Conservation (phyloP, 2,329 filamentous ascomycete genomes). For the Sclerotinia minor region DNA sequence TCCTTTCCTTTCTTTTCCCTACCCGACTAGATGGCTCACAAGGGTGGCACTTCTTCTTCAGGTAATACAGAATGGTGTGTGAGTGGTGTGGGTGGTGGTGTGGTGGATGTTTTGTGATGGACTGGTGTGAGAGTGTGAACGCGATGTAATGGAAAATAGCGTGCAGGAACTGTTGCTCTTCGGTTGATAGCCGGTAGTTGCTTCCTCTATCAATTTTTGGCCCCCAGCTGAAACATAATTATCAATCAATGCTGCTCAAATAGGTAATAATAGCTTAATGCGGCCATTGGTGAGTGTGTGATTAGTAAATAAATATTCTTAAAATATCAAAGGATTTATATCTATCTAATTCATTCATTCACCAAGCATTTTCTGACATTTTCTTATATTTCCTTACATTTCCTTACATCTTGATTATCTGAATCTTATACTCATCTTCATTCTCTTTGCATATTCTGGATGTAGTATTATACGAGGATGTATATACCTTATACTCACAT, state of each 20-base stretch:
- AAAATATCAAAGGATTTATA: neutral
- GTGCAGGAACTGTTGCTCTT: constrained; percentile 11
- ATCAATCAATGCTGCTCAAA: neutral
- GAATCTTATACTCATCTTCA: neutral
- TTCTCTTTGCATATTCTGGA: neutral
- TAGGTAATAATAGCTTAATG: neutral
- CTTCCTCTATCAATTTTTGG: constrained; percentile 7
- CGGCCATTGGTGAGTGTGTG: neutral
- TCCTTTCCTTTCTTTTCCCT: neutral
- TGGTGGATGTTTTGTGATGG: constrained; percentile 11
- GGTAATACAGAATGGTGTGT: constrained; percentile 20
- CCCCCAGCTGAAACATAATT: neutral
- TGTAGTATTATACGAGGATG: neutral
- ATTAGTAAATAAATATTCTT: neutral
- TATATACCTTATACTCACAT: neutral
- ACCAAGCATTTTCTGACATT: neutral
- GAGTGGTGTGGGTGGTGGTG: neutral
- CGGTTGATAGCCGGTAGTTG: constrained; percentile 12
- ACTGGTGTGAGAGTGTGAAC: constrained; percentile 8
- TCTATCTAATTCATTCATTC: neutral
- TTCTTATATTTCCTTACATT: neutral
- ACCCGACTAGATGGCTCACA: constrained; percentile 25
- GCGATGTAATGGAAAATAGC: constrained; percentile 15
- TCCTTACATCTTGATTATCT: no score
- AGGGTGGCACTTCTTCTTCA: constrained; percentile 16